Evolutionary conservation across 805 yeast genomes (phyloP), one percentile per base, ranked within the genome.

Genomic region (Yamadazyma phyllophila): DNA sequence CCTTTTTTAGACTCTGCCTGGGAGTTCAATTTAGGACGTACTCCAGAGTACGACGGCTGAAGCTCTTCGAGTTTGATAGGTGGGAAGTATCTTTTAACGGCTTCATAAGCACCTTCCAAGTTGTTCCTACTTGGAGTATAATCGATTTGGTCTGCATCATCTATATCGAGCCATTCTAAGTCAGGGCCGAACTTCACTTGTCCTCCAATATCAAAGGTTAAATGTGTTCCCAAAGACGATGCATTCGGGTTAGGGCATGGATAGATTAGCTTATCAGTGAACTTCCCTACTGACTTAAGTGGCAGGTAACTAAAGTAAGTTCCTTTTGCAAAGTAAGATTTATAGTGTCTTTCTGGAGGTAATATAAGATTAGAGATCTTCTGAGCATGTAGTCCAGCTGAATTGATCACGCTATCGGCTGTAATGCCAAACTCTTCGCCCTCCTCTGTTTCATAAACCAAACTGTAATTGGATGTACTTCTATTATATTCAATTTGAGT

Each of bases 121-220:
- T 84, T 84, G 1, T 56, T 43, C 1, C 61, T 62, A 50, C 70
- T 74, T 6, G 82, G 84, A 5, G 66, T 57, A 49, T 79, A 77
- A 56, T 81, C 80, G 5, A 52, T 66, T 39, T 57, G 60, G 31
- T 47, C 51, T 1, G 75, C 67, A 27, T 59, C 55, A 3, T 49
- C 48, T 2, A 59, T 50, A 27, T 74, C 77, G 1, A 86, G 80
- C 88, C 95, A 89, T 61, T 89, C 94, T 34, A 88, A 63, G 60
- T 91, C 96, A 0, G 97, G 97, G 0, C 97, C 97, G 60, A 90
- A 90, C 51, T 79, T 76, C 24, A 90, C 65, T 53, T 82, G 83
- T 0, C 95, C 94, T 2, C 86, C 90, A 44, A 90, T 64, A 56
- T 88, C 95, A 26, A 91, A 67, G 0, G 97, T 90, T 50, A 91